phyloP scores from a whole-genome alignment of 2,329 filamentous ascomycete species.

The Trichoderma lentiforme region DNA sequence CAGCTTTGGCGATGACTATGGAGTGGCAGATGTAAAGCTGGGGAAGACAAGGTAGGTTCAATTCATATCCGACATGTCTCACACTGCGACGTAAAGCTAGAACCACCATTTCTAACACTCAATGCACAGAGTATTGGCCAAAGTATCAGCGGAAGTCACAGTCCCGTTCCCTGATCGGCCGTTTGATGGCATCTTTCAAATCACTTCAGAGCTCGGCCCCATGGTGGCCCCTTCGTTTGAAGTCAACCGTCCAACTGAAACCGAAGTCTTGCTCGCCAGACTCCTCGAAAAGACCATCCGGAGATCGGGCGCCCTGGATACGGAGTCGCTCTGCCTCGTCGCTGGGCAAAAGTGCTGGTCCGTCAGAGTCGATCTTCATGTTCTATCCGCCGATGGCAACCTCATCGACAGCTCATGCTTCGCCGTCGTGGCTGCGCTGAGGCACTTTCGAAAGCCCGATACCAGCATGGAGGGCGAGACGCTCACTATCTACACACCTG shows the following conservation, averaged over 20 bases:
- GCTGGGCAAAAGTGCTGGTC: constrained; percentile 90
- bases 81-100: not conserved
- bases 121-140: constrained; percentile 66
- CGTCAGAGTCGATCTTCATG: constrained; percentile 85
- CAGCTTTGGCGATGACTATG: constrained; percentile 85
- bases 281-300: constrained; percentile 92
- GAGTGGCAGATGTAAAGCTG: constrained; percentile 79
- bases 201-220: constrained; percentile 83
- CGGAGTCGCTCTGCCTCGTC: constrained; percentile 90
- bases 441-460: constrained; percentile 89
- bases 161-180: constrained; percentile 83
- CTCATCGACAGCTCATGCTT: constrained; percentile 83
- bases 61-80: not conserved
- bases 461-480: constrained; percentile 80
- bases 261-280: constrained; percentile 81
- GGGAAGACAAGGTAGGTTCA: constrained; percentile 78
- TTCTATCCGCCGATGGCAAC: constrained; percentile 87
- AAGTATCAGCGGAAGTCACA: constrained; percentile 83
- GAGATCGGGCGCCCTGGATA: constrained; percentile 87
- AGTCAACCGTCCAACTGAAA: constrained; percentile 75
- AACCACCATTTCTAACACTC: constrained; percentile 1
- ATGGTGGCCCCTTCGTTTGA: constrained; percentile 92
- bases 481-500: constrained; percentile 77
- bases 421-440: constrained; percentile 80
- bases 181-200: constrained; percentile 93